These are phyloP conservation scores for Megacollybia marginata DNA, from an alignment of 768 basidiomycete species.

Conservation along the genomic window DNA sequence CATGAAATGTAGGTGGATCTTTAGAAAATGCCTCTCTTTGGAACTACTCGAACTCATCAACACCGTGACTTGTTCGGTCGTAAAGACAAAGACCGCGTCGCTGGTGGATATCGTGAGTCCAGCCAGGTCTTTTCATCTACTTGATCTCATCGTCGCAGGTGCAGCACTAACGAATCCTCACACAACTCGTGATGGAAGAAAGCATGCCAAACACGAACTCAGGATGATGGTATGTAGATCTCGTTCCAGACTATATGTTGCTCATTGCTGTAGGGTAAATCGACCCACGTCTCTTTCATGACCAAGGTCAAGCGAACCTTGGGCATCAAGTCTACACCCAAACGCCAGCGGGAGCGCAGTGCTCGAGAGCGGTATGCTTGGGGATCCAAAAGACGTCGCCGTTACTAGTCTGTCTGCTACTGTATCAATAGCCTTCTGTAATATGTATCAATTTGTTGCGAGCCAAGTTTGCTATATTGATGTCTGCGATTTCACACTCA, in stretches of 20 bases:
- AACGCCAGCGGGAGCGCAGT: slow-evolving; percentile 5
- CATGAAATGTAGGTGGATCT: too few relatives aligned
- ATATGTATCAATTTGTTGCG: too few relatives aligned
- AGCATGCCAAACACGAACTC: slow-evolving; percentile 39
- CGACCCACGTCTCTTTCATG: slow-evolving; percentile 41
- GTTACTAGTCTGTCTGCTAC: too few relatives aligned
- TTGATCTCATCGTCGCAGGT: slow-evolving; percentile 19
- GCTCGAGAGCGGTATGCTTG: too few relatives aligned
- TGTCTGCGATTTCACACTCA: too few relatives aligned
- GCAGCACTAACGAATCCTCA: slow-evolving; percentile 45
- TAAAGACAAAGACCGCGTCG: slow-evolving; percentile 36
- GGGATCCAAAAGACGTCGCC: too few relatives aligned
- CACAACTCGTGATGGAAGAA: slow-evolving; percentile 35
- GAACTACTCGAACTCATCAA: too few relatives aligned
- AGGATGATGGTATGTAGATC: slow-evolving; percentile 29
- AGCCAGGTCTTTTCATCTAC: neutral
- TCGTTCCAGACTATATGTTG: neutral
- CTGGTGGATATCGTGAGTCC: slow-evolving; percentile 40
- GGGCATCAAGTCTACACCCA: slow-evolving; percentile 42
- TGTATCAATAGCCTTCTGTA: too few relatives aligned
- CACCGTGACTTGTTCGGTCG: slow-evolving; percentile 23
- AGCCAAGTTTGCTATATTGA: too few relatives aligned
- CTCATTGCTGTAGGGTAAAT: slow-evolving; percentile 29
- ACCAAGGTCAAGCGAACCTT: slow-evolving; percentile 43
- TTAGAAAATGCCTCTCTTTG: too few relatives aligned